Base-by-base conservation (phyloP, 306 rosid species). In the Rosa persica region DNA sequence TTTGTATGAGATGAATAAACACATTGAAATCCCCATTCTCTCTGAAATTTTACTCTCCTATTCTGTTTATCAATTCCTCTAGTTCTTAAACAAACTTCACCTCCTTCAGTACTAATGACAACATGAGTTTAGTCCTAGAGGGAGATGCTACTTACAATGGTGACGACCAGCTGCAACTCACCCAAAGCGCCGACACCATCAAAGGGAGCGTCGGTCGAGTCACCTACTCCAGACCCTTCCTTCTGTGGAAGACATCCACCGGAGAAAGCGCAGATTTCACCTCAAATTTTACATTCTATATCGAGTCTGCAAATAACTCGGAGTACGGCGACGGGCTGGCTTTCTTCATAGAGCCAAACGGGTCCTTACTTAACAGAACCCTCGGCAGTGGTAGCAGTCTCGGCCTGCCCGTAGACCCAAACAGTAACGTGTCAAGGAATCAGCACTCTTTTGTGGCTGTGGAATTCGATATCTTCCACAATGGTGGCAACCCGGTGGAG, bases 211-310 rank as follows among this genome's bases (percentile, higher is more conserved):
- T 43, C 6, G 87, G 89, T 38, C 64, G 86, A 34, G 84, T 83
- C 46, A 79, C 79, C 0, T 85, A 69, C 65, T 0, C 2, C 60
- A 13, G 22, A 39, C 72, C 76, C 2, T 76, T 85, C 78, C 78
- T 22, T 3, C 38, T 85, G 5, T 55, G 84, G 81, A 52, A 81
- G 39, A 85, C 73, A 11, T 40, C 70, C 43, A 72, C 87, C 0
- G n/a, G 77, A 6, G 74, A 68, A 0, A 81, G 83, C 67, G n/a
- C 87, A 15, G 84, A 85, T 34, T 88, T 88, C 81, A 73, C 57
- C 65, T 83, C 87, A 42, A 52, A 66, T n/a, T 88, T 88, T 44
- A 23, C 79, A 39, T 76, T 85, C 43, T 46, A 42, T 40, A 78
- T 87, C 12, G 1, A 72, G 16, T 75, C 85, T 5, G 25, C 74